These are phyloP conservation scores for Naganishia vaughanmartiniae DNA, from an alignment of 768 basidiomycete species.

Conservation along the genomic window DNA sequence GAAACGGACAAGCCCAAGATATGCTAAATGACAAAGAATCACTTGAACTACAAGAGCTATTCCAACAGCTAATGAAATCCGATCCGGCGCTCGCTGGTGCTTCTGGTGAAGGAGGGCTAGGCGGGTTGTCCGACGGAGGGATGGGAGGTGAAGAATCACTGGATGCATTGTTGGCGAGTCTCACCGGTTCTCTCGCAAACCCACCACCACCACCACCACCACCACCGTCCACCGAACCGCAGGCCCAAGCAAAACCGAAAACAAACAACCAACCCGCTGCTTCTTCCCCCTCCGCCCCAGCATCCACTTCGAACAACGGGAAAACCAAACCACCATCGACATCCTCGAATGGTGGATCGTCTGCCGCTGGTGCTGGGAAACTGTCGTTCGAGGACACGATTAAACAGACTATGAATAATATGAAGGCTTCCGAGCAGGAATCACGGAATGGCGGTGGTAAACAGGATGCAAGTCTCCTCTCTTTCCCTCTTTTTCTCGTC, in stretches of 20 bases:
- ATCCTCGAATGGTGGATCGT: neutral
- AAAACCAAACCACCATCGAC: neutral
- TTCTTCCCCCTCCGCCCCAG: neutral
- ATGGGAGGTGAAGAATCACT: neutral
- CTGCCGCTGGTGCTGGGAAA: neutral
- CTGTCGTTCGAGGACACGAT: constrained; percentile 35
- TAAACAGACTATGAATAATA: constrained; percentile 36
- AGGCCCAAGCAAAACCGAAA: too few relatives aligned
- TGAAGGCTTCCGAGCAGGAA: constrained; percentile 26
- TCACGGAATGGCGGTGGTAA: neutral
- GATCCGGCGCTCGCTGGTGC: neutral
- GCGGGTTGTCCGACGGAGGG: too few relatives aligned
- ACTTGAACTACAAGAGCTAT: neutral
- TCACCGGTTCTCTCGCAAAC: neutral
- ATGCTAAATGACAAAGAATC: neutral
- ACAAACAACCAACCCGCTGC: neutral
- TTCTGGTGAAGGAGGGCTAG: neutral
- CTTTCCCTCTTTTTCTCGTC: neutral
- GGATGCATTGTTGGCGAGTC: neutral
- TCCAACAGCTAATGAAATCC: neutral
- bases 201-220: neutral
- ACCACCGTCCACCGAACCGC: too few relatives aligned
- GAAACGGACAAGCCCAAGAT: neutral
- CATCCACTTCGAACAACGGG: neutral
- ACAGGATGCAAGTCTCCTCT: constrained; percentile 12